Base-by-base conservation (phyloP, 2,329 filamentous ascomycete genomes). In the Aspergillus uvarum region DNA sequence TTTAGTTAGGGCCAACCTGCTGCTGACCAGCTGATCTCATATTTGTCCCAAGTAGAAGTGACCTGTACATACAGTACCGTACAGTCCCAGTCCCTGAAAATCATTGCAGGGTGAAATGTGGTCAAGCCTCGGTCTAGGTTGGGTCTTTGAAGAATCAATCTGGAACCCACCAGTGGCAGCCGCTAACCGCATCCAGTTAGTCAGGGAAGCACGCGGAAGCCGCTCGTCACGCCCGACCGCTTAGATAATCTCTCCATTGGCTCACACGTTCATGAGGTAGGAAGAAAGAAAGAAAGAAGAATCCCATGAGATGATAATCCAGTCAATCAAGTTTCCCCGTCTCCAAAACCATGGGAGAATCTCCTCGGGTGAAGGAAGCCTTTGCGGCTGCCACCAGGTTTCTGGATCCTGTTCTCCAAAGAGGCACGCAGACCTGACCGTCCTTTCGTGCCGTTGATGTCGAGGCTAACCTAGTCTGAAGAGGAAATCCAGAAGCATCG, bases 401-500 rank as follows among this genome's bases (percentile, higher is more conserved):
- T 61, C 63, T 79, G 48, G 68, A 64, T 56, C 75, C 77, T 31
- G 74, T 77, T 47, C 68, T 79, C 59, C 70, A 75, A 64, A 69
- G 73, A 78, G 77, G 77, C 73, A 77, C 64, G 76, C 64, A 62
- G 59, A 63, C 64, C 51, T 66, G 58, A 65, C 53, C 58, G 24
- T 59, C 19, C 50, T 42, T 26, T 50, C 55, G 26, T 19, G 53
- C 35, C 5, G 44, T 59, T 35, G 56, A 55, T 22, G 52, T 44
- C 22, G 47, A 63, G 62, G 69, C 75, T 77, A 69, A 77, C 70
- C 48, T 24, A 38, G 48, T 38, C 21, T 53, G n/a, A 70, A 79
- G 77, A 76, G 64, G 72, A 77, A 67, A 70, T 77, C 51, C 70
- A 74, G 59, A 75, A 73, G 53, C 68, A 63, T 26, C 71, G 69